These are phyloP conservation scores for Peronospora destructor DNA, from an alignment of 352 stramenopile genomes.

Conservation along the genomic window DNA sequence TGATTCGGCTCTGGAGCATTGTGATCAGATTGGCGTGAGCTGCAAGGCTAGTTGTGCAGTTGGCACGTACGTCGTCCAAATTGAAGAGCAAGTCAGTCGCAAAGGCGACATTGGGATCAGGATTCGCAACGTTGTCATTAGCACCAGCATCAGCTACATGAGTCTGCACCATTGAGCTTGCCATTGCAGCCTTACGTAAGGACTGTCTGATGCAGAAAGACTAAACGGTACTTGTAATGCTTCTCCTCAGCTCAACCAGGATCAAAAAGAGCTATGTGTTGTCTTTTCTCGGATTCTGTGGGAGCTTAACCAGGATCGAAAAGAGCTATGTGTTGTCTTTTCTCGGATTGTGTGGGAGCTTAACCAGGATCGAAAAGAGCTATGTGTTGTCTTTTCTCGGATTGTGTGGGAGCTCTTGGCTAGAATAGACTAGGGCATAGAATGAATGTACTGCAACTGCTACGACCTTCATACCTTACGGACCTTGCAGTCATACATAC, in stretches of 20 bases:
- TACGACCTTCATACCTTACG: constrained; percentile 16
- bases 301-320: not conserved
- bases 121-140: not conserved
- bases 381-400: constrained; percentile 8
- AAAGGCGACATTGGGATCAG: constrained; percentile 42
- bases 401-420: constrained; percentile 7
- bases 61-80: constrained; percentile 50
- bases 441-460: constrained; percentile 17
- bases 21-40: constrained; percentile 51
- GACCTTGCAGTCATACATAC: constrained; percentile 10
- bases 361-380: not conserved
- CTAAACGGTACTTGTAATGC: not conserved
- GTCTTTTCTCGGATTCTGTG: too few relatives aligned
- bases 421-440: constrained; percentile 6
- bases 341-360: too few relatives aligned
- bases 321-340: not conserved
- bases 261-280: not conserved
- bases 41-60: constrained; percentile 39
- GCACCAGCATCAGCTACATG: not conserved
- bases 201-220: not conserved
- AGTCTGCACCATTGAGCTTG: not conserved
- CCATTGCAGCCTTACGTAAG: not conserved
- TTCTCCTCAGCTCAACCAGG: not conserved
- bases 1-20: constrained; percentile 65
- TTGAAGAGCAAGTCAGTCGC: constrained; percentile 77